These are phyloP conservation scores for Tricladium varicosporioides DNA, from an alignment of 2,329 filamentous ascomycete species.

Conservation along the genomic window DNA sequence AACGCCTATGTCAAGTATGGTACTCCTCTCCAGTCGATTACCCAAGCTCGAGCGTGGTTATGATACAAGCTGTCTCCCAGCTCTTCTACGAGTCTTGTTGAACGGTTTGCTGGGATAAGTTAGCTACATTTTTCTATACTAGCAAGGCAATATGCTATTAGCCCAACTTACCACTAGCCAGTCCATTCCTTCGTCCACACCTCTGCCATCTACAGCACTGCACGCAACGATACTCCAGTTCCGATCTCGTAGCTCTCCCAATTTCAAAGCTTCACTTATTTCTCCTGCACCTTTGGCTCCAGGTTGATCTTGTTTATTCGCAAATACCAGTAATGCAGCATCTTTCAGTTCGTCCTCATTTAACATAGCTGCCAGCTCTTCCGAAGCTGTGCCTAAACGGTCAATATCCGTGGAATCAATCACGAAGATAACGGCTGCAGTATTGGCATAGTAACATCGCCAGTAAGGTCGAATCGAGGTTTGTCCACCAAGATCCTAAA, in stretches of 20 bases:
- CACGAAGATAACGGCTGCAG: slow-evolving; percentile 96
- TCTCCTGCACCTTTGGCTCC: slow-evolving; percentile 95
- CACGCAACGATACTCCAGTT: slow-evolving; percentile 99
- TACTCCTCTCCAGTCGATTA: slow-evolving; percentile 17
- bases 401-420: slow-evolving; percentile 98
- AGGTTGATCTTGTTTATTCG: slow-evolving; percentile 98
- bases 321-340: slow-evolving; percentile 88
- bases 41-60: slow-evolving; percentile 14
- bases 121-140: slow-evolving; percentile 9
- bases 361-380: slow-evolving; percentile 91
- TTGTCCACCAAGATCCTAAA: slow-evolving; percentile 83
- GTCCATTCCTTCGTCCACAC: slow-evolving; percentile 97
- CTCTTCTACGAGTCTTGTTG: slow-evolving; percentile 31
- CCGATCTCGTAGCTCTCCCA: slow-evolving; percentile 88
- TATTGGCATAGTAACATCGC: slow-evolving; percentile 99
- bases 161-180: slow-evolving; percentile 67
- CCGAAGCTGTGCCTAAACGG: slow-evolving; percentile 84
- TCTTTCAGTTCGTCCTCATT: slow-evolving; percentile 96
- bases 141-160: neutral
- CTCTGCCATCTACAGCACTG: slow-evolving; percentile 91
- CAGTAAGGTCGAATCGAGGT: slow-evolving; percentile 99
- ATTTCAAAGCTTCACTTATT: slow-evolving; percentile 87
- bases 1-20: slow-evolving; percentile 7
- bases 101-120: slow-evolving; percentile 34
- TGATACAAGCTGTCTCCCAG: slow-evolving; percentile 19